These are phyloP conservation scores for Trichosporon sp. DNA, from an alignment of 1,284 basidiomycete species.

Conservation along the genomic window DNA sequence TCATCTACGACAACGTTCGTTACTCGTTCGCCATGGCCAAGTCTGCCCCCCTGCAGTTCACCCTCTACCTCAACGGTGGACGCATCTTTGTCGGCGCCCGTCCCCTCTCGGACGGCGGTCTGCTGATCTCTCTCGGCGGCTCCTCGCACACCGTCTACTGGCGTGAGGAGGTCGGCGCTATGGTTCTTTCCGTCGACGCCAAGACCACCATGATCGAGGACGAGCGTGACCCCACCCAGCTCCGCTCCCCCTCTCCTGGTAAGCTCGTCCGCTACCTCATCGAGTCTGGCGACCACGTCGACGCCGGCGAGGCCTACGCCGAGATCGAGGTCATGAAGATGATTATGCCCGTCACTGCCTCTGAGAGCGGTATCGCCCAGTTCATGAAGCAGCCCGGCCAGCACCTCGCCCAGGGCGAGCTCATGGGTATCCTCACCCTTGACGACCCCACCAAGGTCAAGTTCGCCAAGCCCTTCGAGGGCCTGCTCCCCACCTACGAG, in stretches of 20 bases:
- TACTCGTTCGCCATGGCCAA: conserved; percentile 96
- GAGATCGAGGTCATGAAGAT: conserved; percentile 99
- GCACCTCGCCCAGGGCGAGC: conserved; percentile 94
- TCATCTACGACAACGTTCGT: conserved; percentile 93
- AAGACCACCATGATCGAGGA: conserved; percentile 99
- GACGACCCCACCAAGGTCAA: conserved; percentile 96
- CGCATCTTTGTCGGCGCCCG: conserved; percentile 83
- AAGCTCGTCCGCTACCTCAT: conserved; percentile 94
- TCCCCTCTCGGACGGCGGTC: conserved; percentile 88
- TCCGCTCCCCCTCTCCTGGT: conserved; percentile 92
- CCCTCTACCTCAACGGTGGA: conserved; percentile 92
- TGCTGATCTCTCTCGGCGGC: conserved; percentile 85
- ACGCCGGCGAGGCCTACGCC: conserved; percentile 92
- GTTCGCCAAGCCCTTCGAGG: conserved; percentile 97
- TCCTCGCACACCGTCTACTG: conserved; percentile 97
- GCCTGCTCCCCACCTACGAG: conserved; percentile 81
- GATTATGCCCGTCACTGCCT: conserved; percentile 96
- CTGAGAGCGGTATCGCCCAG: conserved; percentile 91
- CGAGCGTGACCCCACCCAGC: conserved; percentile 98
- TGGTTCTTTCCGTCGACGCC: conserved; percentile 88
- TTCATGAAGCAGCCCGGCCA: conserved; percentile 98
- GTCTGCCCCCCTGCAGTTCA: conserved; percentile 82
- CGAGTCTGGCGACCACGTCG: conserved; percentile 94
- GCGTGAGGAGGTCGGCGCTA: conserved; percentile 94
- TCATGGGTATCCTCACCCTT: conserved; percentile 92